A percentile compares a stretch with the other conserved stretches of the same genome.
These are phyloP conservation scores for Lichtheimia ramosa DNA, from an alignment of 371 early-diverging fungal species.

Conservation along the genomic window DNA sequence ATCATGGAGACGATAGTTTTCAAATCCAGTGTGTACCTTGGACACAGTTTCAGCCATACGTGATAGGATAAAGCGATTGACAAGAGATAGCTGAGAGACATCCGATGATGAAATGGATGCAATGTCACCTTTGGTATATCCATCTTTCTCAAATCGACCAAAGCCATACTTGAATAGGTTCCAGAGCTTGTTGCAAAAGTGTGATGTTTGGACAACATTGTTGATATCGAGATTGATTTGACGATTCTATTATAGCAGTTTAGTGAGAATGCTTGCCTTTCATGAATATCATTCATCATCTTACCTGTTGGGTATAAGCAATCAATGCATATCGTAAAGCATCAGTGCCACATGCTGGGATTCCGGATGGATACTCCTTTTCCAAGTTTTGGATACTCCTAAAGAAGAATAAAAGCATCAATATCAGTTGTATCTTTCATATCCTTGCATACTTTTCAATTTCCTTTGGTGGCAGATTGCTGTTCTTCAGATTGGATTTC, in stretches of 20 bases:
- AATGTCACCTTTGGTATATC: conserved; percentile 1
- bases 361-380: conserved; percentile 93
- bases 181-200: conserved; percentile 99
- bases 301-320: conserved; percentile 80
- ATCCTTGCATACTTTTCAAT: conserved; percentile 52
- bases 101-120: not conserved
- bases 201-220: conserved; percentile 89
- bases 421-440: no score
- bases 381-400: conserved; percentile 67
- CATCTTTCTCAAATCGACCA: conserved; percentile 45
- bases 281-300: no score
- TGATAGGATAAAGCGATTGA: conserved; percentile 84
- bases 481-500: conserved; percentile 64
- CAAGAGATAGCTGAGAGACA: conserved; percentile 55
- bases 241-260: conserved; percentile 48
- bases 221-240: conserved; percentile 97
- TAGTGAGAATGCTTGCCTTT: not conserved
- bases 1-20: conserved; percentile 76
- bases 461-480: conserved; percentile 86
- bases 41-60: conserved; percentile 75
- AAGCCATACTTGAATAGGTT: conserved; percentile 86
- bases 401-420: not conserved
- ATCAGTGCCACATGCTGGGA: conserved; percentile 97
- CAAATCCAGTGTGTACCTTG: conserved; percentile 67
- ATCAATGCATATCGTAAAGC: conserved; percentile 92